Evolutionary conservation across 2,329 filamentous ascomycete genomes (phyloP).

Genomic region (Nothopassalora personata): DNA sequence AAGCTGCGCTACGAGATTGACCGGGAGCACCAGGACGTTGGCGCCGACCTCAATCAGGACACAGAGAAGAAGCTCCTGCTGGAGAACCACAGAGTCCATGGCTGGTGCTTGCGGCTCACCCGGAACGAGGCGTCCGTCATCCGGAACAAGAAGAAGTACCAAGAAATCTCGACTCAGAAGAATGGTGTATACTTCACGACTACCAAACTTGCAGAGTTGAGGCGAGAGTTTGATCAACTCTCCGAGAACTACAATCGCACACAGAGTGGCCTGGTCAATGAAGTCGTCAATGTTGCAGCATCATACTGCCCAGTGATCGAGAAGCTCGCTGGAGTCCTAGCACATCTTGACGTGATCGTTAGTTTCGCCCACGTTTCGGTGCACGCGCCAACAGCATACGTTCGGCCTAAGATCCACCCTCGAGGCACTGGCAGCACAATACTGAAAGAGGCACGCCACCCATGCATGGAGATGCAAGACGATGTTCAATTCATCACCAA

Average conservation of each 20-base stretch:
- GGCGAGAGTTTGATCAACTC: constrained; percentile 88
- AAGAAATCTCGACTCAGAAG: constrained; percentile 96
- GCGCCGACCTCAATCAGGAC: constrained; percentile 79
- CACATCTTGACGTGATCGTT: constrained; percentile 91
- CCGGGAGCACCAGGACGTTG: constrained; percentile 69
- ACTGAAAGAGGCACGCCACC: constrained; percentile 88
- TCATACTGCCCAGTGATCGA: constrained; percentile 94
- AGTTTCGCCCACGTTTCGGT: constrained; percentile 89
- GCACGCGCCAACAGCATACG: constrained; percentile 86
- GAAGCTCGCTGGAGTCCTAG: constrained; percentile 77
- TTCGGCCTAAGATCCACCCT: constrained; percentile 82
- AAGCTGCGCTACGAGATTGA: constrained; percentile 78
- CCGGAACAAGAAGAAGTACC: constrained; percentile 81
- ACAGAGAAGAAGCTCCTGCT: constrained; percentile 98
- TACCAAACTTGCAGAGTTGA: constrained; percentile 67
- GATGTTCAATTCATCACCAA: constrained; percentile 99
- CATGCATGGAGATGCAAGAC: constrained; percentile 98
- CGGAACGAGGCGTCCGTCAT: constrained; percentile 88
- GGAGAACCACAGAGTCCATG: constrained; percentile 91
- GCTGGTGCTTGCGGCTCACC: constrained; percentile 93
- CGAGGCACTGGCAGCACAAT: constrained; percentile 84
- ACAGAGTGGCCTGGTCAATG: constrained; percentile 81
- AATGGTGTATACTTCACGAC: constrained; percentile 99
- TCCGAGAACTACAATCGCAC: constrained; percentile 93
- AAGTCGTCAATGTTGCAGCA: constrained; percentile 87